Conservation (phyloP, 148 eudicot genomes). For the Beta vulgaris region DNA sequence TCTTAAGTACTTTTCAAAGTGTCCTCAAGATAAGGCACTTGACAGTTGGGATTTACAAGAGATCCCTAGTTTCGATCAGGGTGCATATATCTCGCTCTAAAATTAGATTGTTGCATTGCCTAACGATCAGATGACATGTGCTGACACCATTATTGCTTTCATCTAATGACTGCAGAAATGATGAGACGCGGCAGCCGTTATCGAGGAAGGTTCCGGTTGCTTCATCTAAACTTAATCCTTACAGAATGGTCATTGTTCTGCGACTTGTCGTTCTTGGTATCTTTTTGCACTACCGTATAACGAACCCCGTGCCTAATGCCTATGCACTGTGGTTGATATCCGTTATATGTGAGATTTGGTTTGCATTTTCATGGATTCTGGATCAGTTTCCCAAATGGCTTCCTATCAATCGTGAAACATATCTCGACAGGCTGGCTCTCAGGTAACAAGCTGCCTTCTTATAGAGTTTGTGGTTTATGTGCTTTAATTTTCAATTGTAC, state of each 20-base stretch:
- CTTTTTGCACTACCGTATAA: slow-evolving; percentile 88
- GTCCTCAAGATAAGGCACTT: too few relatives aligned
- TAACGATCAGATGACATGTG: background rate
- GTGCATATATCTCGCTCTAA: too few relatives aligned
- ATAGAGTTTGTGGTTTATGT: background rate
- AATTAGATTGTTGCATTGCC: background rate
- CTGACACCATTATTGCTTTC: slow-evolving; percentile 6
- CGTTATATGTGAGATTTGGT: slow-evolving; percentile 49
- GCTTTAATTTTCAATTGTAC: background rate
- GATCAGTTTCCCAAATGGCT: slow-evolving; percentile 58
- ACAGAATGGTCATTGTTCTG: slow-evolving; percentile 84
- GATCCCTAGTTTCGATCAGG: too few relatives aligned
- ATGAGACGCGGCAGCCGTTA: slow-evolving; percentile 89
- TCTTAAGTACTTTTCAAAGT: too few relatives aligned
- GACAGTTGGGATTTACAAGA: too few relatives aligned
- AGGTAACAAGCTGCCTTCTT: slow-evolving; percentile 29
- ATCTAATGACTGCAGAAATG: slow-evolving; percentile 57
- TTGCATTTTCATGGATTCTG: slow-evolving; percentile 46
- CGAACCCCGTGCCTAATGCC: slow-evolving; percentile 76
- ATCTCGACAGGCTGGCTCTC: slow-evolving; percentile 48
- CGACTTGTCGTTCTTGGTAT: slow-evolving; percentile 78
- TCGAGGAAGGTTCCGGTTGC: slow-evolving; percentile 92
- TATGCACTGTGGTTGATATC: slow-evolving; percentile 43
- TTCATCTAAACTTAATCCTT: slow-evolving; percentile 87
- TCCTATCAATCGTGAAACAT: slow-evolving; percentile 46